Evolutionary conservation across 768 basidiomycete genomes (phyloP).

Genomic region (Phaffia tasmanica): DNA sequence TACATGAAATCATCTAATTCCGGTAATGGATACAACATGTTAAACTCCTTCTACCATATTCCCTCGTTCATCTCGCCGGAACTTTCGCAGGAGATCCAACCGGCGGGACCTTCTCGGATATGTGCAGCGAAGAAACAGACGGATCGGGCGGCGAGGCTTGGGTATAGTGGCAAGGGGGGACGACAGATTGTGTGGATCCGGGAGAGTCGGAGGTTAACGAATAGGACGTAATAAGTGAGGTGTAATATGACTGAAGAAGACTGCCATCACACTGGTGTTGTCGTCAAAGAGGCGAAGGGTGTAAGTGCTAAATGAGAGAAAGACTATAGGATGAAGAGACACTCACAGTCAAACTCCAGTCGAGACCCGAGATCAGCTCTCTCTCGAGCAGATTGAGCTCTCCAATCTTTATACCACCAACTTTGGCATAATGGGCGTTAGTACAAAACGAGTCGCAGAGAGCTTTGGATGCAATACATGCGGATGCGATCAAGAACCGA

Average conservation of each 20-base stretch:
- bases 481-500: slow-evolving; percentile 88
- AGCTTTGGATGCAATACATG: slow-evolving; percentile 85
- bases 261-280: slow-evolving; percentile 71
- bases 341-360: slow-evolving; percentile 84
- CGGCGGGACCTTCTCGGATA: too few relatives aligned
- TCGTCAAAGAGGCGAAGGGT: slow-evolving; percentile 28
- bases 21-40: too few relatives aligned
- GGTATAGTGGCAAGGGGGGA: slow-evolving; percentile 21
- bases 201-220: slow-evolving; percentile 23
- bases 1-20: too few relatives aligned
- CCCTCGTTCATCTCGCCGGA: too few relatives aligned
- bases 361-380: slow-evolving; percentile 81
- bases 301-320: slow-evolving; percentile 24
- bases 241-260: slow-evolving; percentile 82
- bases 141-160: too few relatives aligned
- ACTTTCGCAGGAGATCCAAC: too few relatives aligned
- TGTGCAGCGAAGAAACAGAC: too few relatives aligned
- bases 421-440: slow-evolving; percentile 86
- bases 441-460: slow-evolving; percentile 93
- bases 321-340: slow-evolving; percentile 29
- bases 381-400: slow-evolving; percentile 92
- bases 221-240: slow-evolving; percentile 81
- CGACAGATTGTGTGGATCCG: slow-evolving; percentile 33
- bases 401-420: slow-evolving; percentile 80
- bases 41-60: too few relatives aligned